Percentiles rank a stretch among this genome's conserved stretches.
phyloP scores from a whole-genome alignment of 805 yeast species.

The Ogataea henricii region DNA sequence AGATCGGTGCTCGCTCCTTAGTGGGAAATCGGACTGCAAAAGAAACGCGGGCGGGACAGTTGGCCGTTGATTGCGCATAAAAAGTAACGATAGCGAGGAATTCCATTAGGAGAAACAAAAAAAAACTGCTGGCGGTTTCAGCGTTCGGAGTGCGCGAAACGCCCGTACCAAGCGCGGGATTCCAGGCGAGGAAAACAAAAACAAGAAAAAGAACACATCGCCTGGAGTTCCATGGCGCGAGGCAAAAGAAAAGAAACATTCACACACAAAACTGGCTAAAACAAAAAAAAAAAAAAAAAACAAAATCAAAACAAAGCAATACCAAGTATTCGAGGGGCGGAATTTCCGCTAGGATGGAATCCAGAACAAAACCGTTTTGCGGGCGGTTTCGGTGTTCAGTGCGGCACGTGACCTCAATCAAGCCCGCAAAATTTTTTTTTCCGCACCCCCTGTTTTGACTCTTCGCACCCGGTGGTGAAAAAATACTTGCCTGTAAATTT shows the following conservation, averaged over 20 bases:
- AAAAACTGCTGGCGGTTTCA: not conserved
- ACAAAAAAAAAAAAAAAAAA: not conserved
- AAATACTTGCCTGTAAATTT: not conserved
- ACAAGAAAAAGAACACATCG: not conserved
- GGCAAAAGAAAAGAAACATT: not conserved
- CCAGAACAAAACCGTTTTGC: not conserved
- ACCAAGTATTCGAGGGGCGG: not conserved
- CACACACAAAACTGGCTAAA: not conserved
- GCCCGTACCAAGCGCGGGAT: slow-evolving; percentile 3
- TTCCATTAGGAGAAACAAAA: not conserved
- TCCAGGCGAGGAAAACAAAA: not conserved
- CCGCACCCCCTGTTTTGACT: too few species aligned
- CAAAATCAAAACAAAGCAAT: slow-evolving; percentile 1
- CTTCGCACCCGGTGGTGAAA: not conserved
- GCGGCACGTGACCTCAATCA: not conserved
- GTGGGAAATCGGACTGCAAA: not conserved
- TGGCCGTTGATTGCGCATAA: slow-evolving; percentile 7
- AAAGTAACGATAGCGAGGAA: slow-evolving; percentile 4
- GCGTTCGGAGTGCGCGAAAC: not conserved
- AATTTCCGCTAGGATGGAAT: not conserved
- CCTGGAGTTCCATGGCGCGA: slow-evolving; percentile 5
- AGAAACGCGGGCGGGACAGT: slow-evolving; percentile 8
- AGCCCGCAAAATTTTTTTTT: too few species aligned
- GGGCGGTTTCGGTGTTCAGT: not conserved
- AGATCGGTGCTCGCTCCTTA: not conserved